Evolutionary conservation across 2,329 filamentous ascomycete species (phyloP).

Genomic region (Botryotinia calthae): DNA sequence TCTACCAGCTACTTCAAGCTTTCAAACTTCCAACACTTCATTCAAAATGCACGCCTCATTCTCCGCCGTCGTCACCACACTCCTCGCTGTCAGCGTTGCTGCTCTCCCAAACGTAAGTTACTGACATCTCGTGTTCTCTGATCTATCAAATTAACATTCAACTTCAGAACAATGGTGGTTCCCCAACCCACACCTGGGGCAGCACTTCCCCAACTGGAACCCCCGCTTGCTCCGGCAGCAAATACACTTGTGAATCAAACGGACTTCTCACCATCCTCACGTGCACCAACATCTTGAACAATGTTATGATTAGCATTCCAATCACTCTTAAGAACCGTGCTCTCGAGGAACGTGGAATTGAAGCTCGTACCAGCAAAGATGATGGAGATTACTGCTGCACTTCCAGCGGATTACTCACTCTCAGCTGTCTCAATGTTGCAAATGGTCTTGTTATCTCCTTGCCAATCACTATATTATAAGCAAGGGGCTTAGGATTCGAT

Average conservation of each 20-base stretch:
- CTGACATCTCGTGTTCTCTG: background rate
- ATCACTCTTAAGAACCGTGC: background rate
- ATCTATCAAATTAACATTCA: background rate
- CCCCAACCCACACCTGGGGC: background rate
- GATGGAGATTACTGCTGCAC: constrained; percentile 9
- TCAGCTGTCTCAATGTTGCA: background rate
- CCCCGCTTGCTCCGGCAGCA: background rate
- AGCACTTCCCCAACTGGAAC: background rate
- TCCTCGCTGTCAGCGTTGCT: background rate
- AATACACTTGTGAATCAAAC: background rate
- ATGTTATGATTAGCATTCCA: background rate
- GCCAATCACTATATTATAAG: background rate
- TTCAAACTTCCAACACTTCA: background rate
- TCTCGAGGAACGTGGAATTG: background rate
- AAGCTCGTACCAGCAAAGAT: background rate
- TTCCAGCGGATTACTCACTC: background rate
- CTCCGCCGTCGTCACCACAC: background rate
- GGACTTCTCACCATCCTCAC: background rate
- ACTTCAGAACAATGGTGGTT: background rate
- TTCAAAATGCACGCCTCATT: constrained; percentile 12
- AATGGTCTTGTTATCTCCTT: background rate
- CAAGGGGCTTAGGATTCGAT: background rate
- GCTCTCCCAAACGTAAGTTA: background rate
- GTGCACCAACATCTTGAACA: background rate
- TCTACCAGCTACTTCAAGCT: background rate